Base-by-base conservation (phyloP, 495 filamentous ascomycete genomes). In the Aspergillus nanangensis region DNA sequence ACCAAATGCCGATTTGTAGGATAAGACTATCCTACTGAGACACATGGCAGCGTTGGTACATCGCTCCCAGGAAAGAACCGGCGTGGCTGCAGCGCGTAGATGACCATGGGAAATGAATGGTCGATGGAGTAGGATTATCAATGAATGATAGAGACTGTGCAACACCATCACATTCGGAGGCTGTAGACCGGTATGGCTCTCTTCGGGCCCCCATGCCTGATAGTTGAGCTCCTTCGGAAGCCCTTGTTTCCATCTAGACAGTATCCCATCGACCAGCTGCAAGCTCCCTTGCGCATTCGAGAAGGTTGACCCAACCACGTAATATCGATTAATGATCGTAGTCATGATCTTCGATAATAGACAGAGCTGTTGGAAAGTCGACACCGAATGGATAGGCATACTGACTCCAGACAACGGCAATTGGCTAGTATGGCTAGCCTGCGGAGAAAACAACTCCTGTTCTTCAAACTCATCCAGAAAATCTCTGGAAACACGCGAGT, bases 101-200 rank as follows among this genome's bases (percentile, higher is more conserved):
- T 53, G 54, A 31, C 45, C 55, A 3, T 63, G 53, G 10, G 42
- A 23, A 2, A 60, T 38, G 25, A 62, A 60, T 10, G 56, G 57
- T n/a, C 58, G 58, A 36, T 60, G 49, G 5, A 62, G 47, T 1
- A 60, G 41, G 17, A 62, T 62, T 11, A 59, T 11, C 1, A 69
- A 53, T 0, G 56, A 18, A 20, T 61, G 9, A 36, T 42, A 47
- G 19, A 53, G 50, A 9, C 35, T 42, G 32, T 47, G 42, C 17
- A 56, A 19, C 17, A 45, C 50, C 3, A 59, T 13, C 20, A 52
- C 42, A 46, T 57, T 50, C 9, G 55, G 55, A 20, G 52, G 38
- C 11, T 49, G 19, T n/a, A 9, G 8, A 8, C 11, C 3, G 41
- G 9, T 41, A 38, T 8, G 33, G 17, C 5, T 44, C 23, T 5